Evolutionary conservation across 495 filamentous ascomycete species (phyloP), one percentile per base, ranked within the genome.

Genomic region (Penicillium argentinense): DNA sequence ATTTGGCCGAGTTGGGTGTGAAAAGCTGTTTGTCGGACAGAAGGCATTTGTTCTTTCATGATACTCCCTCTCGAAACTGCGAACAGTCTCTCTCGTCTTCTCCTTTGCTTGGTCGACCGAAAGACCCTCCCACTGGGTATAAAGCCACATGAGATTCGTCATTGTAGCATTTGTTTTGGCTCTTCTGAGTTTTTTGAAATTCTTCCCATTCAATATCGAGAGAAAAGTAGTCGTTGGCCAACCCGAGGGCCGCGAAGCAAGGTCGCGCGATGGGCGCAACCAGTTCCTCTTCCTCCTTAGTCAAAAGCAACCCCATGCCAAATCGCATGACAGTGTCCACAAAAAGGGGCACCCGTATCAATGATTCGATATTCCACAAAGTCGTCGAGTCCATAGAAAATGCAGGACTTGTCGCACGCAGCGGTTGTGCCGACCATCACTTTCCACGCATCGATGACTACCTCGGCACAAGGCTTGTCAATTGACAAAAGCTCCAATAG

Each of bases 141-240:
- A 61, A 7, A 61, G 36, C 53, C 57, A 61, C 6, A 61, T 54
- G 2, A 47, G 45, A 32, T 55, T 61, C 5, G 57, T 57, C 54
- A 61, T 61, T 8, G 49, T 30, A 12, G 33, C 1, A 1, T n/a
- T 38, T 11, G 19, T 28, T 14, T 48, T 45, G 4, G 40, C 47
- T 5, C 14, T 25, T 26, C 49, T n/a, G n/a, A n/a, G n/a, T n/a
- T n/a, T n/a, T 6, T 24, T 54, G 44, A 27, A 49, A 54, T 32
- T 61, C 57, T n/a, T 53, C 36, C 57, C 57, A 61, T 34, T 61
- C 57, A 13, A 57, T 45, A 25, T 61, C 57, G 16, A 61, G 57
- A 1, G 57, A 57, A 29, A 51, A 57, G 37, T 54, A 61, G 36
- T 61, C 57, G 28, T 61, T 61, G 12, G 51, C 57, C 8, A 57